Percentiles rank a stretch among this genome's conserved stretches.
Conservation (phyloP, 2,329 filamentous ascomycete genomes). For the Fusarium vanettenii region DNA sequence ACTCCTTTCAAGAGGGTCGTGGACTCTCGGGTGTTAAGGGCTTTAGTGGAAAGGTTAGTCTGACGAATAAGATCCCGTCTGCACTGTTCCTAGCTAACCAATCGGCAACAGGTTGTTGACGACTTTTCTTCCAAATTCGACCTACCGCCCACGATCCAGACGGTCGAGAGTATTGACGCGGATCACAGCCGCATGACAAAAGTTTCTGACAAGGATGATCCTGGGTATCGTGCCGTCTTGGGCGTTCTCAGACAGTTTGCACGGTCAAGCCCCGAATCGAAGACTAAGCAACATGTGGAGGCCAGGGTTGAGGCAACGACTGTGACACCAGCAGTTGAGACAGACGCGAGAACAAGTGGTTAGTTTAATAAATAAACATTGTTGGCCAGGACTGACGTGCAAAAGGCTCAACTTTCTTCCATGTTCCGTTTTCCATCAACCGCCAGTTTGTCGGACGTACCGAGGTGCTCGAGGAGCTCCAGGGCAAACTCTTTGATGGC, state of each 20-base stretch:
- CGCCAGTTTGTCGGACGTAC: neutral
- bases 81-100: neutral
- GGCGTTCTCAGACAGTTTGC: neutral
- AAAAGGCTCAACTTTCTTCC: neutral
- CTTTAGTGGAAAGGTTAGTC: constrained; percentile 28
- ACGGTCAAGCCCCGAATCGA: neutral
- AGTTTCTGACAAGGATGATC: constrained; percentile 44
- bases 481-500: neutral
- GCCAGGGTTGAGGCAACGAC: neutral
- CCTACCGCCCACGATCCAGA: constrained; percentile 47
- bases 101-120: constrained; percentile 19
- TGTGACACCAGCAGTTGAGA: neutral
- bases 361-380: neutral
- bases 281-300: no score
- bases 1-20: constrained; percentile 53
- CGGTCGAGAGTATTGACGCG: constrained; percentile 52
- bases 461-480: neutral
- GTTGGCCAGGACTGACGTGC: neutral
- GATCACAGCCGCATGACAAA: constrained; percentile 54
- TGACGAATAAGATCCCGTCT: neutral
- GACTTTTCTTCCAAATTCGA: constrained; percentile 55
- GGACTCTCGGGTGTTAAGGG: constrained; percentile 50
- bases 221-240: constrained; percentile 40
- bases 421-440: neutral
- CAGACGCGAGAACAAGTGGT: neutral